Evolutionary conservation across 768 basidiomycete genomes (phyloP).

Genomic region (Leccinum imitatum): DNA sequence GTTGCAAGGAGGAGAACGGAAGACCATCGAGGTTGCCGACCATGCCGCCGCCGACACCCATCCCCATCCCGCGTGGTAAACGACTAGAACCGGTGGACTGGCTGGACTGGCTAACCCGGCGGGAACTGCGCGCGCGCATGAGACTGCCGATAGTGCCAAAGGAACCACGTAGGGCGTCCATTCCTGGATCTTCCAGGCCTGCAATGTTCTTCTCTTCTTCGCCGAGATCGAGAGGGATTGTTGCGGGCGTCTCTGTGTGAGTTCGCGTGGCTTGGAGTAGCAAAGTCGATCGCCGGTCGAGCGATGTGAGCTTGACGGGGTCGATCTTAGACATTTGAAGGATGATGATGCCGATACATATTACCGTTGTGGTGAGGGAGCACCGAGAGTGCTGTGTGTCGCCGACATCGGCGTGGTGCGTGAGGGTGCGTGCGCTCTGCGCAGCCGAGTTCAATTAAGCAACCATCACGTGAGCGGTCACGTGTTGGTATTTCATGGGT

Average conservation of each 20-base stretch:
- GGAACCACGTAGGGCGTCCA: conserved; percentile 87
- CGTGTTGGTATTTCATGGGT: too few species aligned
- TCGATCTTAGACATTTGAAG: conserved; percentile 97
- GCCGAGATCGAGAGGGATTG: conserved; percentile 36
- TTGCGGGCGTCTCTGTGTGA: conserved; percentile 56
- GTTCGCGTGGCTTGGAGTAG: conserved; percentile 82
- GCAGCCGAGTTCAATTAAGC: too few species aligned
- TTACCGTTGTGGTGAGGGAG: conserved; percentile 39
- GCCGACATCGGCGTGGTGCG: too few species aligned
- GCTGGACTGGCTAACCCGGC: conserved; percentile 51
- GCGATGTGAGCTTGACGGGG: conserved; percentile 69
- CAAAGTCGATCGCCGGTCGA: conserved; percentile 89
- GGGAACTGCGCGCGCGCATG: conserved; percentile 64
- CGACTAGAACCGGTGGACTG: conserved; percentile 26
- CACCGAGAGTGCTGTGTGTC: too few species aligned
- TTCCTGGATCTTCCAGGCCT: conserved; percentile 85
- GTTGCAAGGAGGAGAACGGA: conserved; percentile 23
- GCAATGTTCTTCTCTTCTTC: conserved; percentile 60
- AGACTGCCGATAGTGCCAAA: conserved; percentile 92
- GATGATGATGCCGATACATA: conserved; percentile 90
- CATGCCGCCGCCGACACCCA: conserved; percentile 29
- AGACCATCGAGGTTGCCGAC: conserved; percentile 26
- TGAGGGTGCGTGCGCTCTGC: too few species aligned
- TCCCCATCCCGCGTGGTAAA: conserved; percentile 19
- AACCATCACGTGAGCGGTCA: too few species aligned